Evolutionary conservation across 805 yeast genomes (phyloP), one percentile per base, ranked within the genome.

Genomic region (Cyberlindnera meyerae): DNA sequence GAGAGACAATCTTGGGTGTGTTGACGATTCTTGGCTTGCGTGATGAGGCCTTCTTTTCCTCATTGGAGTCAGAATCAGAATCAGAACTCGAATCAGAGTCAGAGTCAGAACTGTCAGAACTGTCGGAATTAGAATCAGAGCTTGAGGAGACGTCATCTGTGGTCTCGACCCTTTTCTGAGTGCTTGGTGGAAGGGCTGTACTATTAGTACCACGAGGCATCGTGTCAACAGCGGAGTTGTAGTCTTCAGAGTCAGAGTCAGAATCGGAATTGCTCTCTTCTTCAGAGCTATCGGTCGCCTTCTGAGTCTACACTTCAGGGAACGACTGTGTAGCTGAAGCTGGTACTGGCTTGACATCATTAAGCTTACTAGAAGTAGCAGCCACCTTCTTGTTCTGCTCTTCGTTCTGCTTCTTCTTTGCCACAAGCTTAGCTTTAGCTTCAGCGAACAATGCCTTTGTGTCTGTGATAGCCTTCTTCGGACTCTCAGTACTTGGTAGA

Each of bases 1-100:
- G 49, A 6, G 49, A 41, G 17, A 40, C 37, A n/a, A 59, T 63
- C 36, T 55, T 62, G 14, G 78, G 78, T 3, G 75, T 65, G 27
- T 66, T 65, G 5, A 73, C 78, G 14, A 70, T 63, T 39, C 73
- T 60, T 37, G 69, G 61, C 8, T 67, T 62, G 14, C 37, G 24
- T 29, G 57, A 63, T 21, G 49, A 34, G 27, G 48, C 43, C 4
- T 47, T 49, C 4, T 52, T 57, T 16, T 52, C 57, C 8, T 56
- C 62, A 6, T 54, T 61, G 15, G 37, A 33, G 48, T 54, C 13
- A 7, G 29, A 33, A 33, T 49, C 38, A 5, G 21, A 31, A 14
- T 20, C 47, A 18, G 44, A 42, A 11, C 37, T 49, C 46, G 36
- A 40, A 29, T 53, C 61, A 28, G 53, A 60, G 16, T 60, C 51